Conservation (phyloP, 1,139 yeast species). For the Ogataea hybrid region DNA sequence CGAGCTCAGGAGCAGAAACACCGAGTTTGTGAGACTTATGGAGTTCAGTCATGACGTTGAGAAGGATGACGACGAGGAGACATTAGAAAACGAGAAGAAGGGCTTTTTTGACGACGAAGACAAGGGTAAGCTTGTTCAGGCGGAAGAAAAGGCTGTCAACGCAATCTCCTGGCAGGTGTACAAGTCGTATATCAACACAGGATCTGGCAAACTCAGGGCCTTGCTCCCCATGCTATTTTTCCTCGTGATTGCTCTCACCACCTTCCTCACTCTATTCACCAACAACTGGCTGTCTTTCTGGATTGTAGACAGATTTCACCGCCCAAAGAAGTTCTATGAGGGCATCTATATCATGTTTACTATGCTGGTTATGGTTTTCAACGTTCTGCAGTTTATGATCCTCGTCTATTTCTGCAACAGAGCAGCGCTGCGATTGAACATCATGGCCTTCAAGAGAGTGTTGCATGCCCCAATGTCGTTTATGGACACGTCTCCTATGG, state of each 20-base stretch:
- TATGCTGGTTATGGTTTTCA: slow-evolving; percentile 42
- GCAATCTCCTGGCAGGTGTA: slow-evolving; percentile 38
- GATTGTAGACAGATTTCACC: slow-evolving; percentile 34
- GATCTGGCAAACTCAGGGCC: slow-evolving; percentile 47
- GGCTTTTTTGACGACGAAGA: slow-evolving; percentile 23
- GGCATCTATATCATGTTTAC: slow-evolving; percentile 39
- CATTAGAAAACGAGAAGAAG: slow-evolving; percentile 28
- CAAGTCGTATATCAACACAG: slow-evolving; percentile 51
- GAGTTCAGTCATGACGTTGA: slow-evolving; percentile 33
- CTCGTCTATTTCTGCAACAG: slow-evolving; percentile 51
- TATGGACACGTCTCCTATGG: slow-evolving; percentile 63
- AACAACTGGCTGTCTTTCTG: slow-evolving; percentile 42
- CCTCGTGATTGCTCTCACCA: slow-evolving; percentile 9
- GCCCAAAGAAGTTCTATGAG: slow-evolving; percentile 30
- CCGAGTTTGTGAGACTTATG: slow-evolving; percentile 36
- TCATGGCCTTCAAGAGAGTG: slow-evolving; percentile 55
- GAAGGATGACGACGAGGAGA: slow-evolving; percentile 28
- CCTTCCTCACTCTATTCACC: slow-evolving; percentile 21
- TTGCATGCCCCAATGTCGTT: slow-evolving; percentile 68
- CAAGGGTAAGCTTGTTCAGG: slow-evolving; percentile 32
- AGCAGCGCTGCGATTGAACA: slow-evolving; percentile 38
- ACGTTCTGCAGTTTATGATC: slow-evolving; percentile 47
- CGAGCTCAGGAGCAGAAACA: slow-evolving; percentile 37
- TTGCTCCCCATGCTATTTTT: neutral
- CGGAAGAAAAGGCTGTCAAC: slow-evolving; percentile 38